Conservation (phyloP, 2,329 filamentous ascomycete genomes). For the Tricladium varicosporioides region DNA sequence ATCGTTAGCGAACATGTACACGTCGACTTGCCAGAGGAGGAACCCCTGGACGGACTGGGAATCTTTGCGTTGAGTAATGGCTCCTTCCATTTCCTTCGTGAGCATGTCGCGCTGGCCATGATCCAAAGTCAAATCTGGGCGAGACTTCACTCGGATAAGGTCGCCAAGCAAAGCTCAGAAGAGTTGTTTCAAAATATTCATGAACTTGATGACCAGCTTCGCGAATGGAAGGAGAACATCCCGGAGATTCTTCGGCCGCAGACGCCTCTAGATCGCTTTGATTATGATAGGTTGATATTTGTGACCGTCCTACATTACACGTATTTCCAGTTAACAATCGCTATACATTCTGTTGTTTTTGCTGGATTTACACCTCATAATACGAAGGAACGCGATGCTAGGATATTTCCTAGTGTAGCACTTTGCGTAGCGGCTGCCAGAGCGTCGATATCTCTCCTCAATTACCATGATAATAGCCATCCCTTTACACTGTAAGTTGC, state of each 20-base stretch:
- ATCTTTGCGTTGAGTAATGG: not conserved
- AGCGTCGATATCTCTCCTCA: conserved; percentile 15
- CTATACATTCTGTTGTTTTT: conserved; percentile 17
- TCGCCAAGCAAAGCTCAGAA: conserved; percentile 1
- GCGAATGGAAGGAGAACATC: conserved; percentile 12
- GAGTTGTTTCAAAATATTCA: conserved; percentile 12
- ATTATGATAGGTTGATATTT: conserved; percentile 9
- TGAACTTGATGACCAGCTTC: conserved; percentile 17
- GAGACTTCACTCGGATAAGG: conserved; percentile 4
- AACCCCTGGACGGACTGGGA: conserved; percentile 6
- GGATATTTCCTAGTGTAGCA: conserved; percentile 17
- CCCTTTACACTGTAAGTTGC: conserved; percentile 15
- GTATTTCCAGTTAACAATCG: conserved; percentile 18
- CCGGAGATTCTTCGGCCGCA: conserved; percentile 12
- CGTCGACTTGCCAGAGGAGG: conserved; percentile 3
- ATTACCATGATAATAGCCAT: conserved; percentile 15
- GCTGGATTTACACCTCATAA: conserved; percentile 3
- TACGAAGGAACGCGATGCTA: conserved; percentile 4
- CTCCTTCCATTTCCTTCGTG: conserved; percentile 8
- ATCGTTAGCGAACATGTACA: not conserved
- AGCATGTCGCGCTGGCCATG: conserved; percentile 8
- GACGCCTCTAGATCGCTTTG: not conserved
- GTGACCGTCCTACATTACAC: conserved; percentile 16
- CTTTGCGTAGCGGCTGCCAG: conserved; percentile 16
- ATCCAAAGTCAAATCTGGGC: conserved; percentile 5